Evolutionary conservation across 2,329 filamentous ascomycete genomes (phyloP), one percentile per base, ranked within the genome.

Genomic region (Arthrobotrys sinensis): DNA sequence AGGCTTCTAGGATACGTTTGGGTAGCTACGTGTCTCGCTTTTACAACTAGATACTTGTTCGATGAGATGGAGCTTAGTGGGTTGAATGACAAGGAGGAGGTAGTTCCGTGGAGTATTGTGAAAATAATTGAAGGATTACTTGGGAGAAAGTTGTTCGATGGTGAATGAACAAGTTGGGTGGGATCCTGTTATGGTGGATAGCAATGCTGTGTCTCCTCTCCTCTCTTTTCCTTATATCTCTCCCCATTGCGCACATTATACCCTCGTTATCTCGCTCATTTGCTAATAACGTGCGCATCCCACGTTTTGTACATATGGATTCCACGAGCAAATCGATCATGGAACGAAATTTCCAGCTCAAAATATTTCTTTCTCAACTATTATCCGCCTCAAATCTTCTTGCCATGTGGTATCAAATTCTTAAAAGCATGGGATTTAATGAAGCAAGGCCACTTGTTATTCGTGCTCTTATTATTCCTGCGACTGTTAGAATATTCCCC

Each of bases 51-150:
- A 14, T 64, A 46, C 24, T 10, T 64, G 14, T 64, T 64, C 48
- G 60, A 64, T 34, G 60, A 64, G 14, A 64, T 64, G 60, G 60
- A 64, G 14, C 19, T 64, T 12, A 64, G 60, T 16, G 60, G 60
- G 4, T 34, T 64, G 7, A 64, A 64, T 34, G 40, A 64, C 32
- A 64, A 64, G 60, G 14, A n/a, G 4, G 60, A 48, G 14, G 43
- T 64, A 1, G 60, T 64, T 1, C 60, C 60, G 3, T 64, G 60
- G 60, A 64, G 60, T 28, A 28, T 53, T n/a, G 43, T 66, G 11
- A 14, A 10, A 2, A 50, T 34, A 16, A 11, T 53, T 2, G 46
- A 43, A 21, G 24, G 38, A 3, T 16, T 50, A 1, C 19, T 48
- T 11, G 60, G 60, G 2, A 2, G n/a, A 7, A 64, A 64, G 16